Evolutionary conservation across 768 basidiomycete species (phyloP), one percentile per base, ranked within the genome.

Genomic region (Boletus eberwhitei): DNA sequence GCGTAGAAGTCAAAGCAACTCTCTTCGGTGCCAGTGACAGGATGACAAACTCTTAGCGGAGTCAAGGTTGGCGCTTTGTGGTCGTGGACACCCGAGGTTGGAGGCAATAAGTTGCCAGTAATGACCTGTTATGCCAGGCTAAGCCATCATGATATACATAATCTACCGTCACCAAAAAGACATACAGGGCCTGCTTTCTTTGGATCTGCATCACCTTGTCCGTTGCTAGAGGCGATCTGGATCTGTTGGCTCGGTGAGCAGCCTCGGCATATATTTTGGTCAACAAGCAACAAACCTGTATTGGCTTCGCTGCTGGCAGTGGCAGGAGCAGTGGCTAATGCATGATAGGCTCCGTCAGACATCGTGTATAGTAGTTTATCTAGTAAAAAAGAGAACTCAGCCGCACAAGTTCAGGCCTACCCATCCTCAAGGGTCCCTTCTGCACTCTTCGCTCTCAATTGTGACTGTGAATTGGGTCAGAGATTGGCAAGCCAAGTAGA

Each of bases 371-470:
- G n/a, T n/a, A 26, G 2, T 8, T 49, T 22, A 3, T 8, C 19
- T n/a, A 17, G 4, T 5, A 13, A 4, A 37, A 5, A 8, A 19
- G 4, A 29, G 12, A 3, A 31, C 39, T 16, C 16, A 44, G 19
- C 6, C 19, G 8, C 11, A 31, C 38, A 19, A 0, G 6, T 7
- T n/a, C n/a, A n/a, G n/a, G n/a, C n/a, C n/a, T n/a, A 17, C 0
- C 19, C 29, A 45, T 45, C n/a, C 7, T 45, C 7, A 8, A 19
- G 14, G n/a, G 17, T 31, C 3, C 29, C n/a, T 14, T 31, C 14
- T 31, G 29, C 12, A 22, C 2, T 49, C 21, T 29, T 8, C 8
- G 1, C 26, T 49, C 8, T 42, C 8, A 13, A n/a, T 3, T 14
- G 24, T 29, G 48, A 41, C n/a, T 19, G n/a, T n/a, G 4, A 31